Base-by-base conservation (phyloP, 768 basidiomycete genomes). In the Clavaria fumosa region DNA sequence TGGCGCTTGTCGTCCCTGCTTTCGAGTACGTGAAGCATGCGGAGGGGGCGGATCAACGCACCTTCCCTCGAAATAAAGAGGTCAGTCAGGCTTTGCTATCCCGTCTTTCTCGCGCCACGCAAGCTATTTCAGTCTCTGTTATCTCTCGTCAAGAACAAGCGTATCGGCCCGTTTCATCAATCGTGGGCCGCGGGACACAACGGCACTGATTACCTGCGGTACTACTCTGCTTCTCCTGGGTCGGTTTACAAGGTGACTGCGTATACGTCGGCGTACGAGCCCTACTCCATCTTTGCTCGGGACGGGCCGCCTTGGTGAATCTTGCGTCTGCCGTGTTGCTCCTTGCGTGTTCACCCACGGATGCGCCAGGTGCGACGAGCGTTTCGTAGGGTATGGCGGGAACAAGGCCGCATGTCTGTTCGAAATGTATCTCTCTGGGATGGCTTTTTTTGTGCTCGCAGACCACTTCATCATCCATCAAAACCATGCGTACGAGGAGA, bases 391-490 rank as follows among this genome's bases (percentile, higher is more conserved):
- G 1, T 90, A 90, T 53, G 88, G 88, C 3, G 84, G 76, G 2
- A 91, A 91, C 63, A 91, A 91, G 54, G 88, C 88, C 2, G 86
- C 89, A 7, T 90, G 88, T 51, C 64, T 89, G 24, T 89, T 80
- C 51, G 88, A 88, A 53, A 83, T 91, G 72, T 86, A 85, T 57
- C 61, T 91, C 5, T 76, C 83, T 9, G 88, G 88, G 2, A 69
- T 88, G 26, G 75, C 75, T 17, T 89, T 75, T 56, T 84, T 78
- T 51, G 82, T 91, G 19, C 67, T 90, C 9, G 63, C 78, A 7
- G 84, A 90, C 53, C 84, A 91, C 54, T 91, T 90, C 49, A 62
- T 91, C 43, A 73, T 89, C 34, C 88, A 90, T 53, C 85, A 88
- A 60, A 83, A 75, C 44, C 86, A 89, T 48, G 56, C 62, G 14